phyloP scores from a whole-genome alignment of 2,329 filamentous ascomycete species.

The Colletotrichum tropicale region DNA sequence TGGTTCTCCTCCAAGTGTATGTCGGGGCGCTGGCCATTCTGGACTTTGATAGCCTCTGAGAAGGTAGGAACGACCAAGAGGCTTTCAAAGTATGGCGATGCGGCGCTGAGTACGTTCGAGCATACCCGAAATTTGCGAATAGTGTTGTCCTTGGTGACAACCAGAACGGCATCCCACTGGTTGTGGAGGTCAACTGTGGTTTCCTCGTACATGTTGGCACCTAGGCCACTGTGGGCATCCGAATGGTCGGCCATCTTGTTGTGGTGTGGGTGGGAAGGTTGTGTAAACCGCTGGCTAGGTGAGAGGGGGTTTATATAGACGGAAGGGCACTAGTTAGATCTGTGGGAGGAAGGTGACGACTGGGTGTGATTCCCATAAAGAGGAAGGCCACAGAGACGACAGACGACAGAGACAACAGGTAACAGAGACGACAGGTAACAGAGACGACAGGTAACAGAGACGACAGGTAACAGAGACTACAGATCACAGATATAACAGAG shows the following conservation, averaged over 20 bases:
- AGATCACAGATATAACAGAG: no score
- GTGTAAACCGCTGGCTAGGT: no score
- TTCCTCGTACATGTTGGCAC: neutral
- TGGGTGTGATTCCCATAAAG: no score
- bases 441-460: neutral
- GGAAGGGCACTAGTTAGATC: neutral
- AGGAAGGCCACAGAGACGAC: neutral
- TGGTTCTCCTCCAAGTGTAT: neutral
- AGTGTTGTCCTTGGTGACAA: neutral
- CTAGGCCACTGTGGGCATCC: no score
- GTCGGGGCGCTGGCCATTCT: neutral
- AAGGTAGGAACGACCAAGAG: neutral
- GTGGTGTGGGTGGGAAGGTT: neutral
- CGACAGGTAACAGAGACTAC: no score
- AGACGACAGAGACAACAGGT: neutral
- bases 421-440: neutral
- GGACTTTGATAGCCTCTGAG: neutral
- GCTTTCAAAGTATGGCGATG: neutral
- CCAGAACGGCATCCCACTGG: neutral
- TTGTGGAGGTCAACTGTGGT: neutral
- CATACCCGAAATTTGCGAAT: neutral
- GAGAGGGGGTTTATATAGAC: neutral
- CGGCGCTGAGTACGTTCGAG: neutral
- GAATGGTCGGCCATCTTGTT: neutral
- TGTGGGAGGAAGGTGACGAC: neutral